Percentiles rank a stretch among this genome's conserved stretches.
Conservation (phyloP, 1,139 yeast genomes). For the Suhomyces anneliseae region DNA sequence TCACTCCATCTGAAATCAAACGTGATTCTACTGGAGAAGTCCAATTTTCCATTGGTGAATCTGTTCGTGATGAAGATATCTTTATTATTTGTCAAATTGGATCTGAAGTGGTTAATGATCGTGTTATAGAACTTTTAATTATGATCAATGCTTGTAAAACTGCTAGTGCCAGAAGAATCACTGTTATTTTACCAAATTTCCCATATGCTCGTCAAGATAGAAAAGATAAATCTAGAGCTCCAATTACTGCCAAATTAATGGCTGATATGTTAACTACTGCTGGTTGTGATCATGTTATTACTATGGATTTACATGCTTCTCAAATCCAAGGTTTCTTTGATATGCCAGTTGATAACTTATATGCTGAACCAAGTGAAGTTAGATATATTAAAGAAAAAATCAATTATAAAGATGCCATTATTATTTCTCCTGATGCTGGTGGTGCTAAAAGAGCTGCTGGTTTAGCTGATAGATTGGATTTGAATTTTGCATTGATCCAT, state of each 20-base stretch:
- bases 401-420: slow-evolving; percentile 63
- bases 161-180: slow-evolving; percentile 92
- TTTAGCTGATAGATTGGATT: slow-evolving; percentile 86
- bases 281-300: slow-evolving; percentile 94
- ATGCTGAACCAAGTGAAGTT: slow-evolving; percentile 93
- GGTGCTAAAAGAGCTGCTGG: slow-evolving; percentile 99
- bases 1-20: slow-evolving; percentile 60
- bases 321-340: slow-evolving; percentile 97
- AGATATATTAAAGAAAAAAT: slow-evolving; percentile 80
- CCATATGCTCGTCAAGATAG: slow-evolving; percentile 98
- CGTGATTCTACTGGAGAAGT: slow-evolving; percentile 62
- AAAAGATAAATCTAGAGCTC: slow-evolving; percentile 95
- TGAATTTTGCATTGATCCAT: slow-evolving; percentile 94
- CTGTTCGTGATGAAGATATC: slow-evolving; percentile 95
- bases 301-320: slow-evolving; percentile 96
- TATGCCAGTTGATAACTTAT: slow-evolving; percentile 93
- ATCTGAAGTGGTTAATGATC: slow-evolving; percentile 87
- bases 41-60: slow-evolving; percentile 71
- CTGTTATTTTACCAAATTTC: slow-evolving; percentile 93
- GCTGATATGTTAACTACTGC: slow-evolving; percentile 95
- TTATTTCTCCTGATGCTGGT: slow-evolving; percentile 97
- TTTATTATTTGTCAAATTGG: slow-evolving; percentile 86
- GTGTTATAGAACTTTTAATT: slow-evolving; percentile 80
- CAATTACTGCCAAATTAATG: slow-evolving; percentile 94
- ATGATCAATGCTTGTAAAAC: slow-evolving; percentile 95